phyloP scores from a whole-genome alignment of 306 rosid genomes.

The Fagus crenata region DNA sequence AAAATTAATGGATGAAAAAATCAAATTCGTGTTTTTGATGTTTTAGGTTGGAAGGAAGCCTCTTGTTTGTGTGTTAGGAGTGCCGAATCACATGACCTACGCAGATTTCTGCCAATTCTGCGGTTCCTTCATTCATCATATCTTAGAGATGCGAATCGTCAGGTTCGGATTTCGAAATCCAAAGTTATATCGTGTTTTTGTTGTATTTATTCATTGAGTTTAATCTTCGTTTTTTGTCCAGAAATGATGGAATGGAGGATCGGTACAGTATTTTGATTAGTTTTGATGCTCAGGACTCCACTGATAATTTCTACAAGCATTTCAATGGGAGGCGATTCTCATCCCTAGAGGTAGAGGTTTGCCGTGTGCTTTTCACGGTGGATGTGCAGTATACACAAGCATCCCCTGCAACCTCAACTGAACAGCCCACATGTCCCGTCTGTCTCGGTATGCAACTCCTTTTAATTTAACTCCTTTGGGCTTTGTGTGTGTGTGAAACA shows the following conservation, averaged over 20 bases:
- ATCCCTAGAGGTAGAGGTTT: constrained; percentile 85
- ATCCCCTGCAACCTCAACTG: constrained; percentile 66
- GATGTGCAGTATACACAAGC: constrained; percentile 91
- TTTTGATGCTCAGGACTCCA: constrained; percentile 65
- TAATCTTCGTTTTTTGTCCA: constrained; percentile 17
- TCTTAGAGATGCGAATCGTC: constrained; percentile 89
- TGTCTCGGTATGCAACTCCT: constrained; percentile 62
- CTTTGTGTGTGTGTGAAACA: neutral
- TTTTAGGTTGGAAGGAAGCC: constrained; percentile 70
- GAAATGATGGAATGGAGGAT: constrained; percentile 80
- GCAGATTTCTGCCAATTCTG: constrained; percentile 94
- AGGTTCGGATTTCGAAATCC: constrained; percentile 38
- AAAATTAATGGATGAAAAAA: neutral
- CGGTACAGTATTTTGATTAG: constrained; percentile 79
- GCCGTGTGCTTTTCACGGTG: constrained; percentile 68
- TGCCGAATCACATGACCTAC: constrained; percentile 94
- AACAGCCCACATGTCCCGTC: constrained; percentile 90
- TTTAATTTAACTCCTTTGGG: no score
- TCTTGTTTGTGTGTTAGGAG: constrained; percentile 79
- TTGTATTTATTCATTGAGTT: neutral
- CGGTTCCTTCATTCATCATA: constrained; percentile 77
- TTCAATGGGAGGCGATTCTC: constrained; percentile 71
- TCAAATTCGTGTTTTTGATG: no score
- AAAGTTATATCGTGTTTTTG: neutral
- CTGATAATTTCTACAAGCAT: constrained; percentile 76